Conservation (phyloP, 176 grass and related monocot genomes). For the Alloteropsis semialata region DNA sequence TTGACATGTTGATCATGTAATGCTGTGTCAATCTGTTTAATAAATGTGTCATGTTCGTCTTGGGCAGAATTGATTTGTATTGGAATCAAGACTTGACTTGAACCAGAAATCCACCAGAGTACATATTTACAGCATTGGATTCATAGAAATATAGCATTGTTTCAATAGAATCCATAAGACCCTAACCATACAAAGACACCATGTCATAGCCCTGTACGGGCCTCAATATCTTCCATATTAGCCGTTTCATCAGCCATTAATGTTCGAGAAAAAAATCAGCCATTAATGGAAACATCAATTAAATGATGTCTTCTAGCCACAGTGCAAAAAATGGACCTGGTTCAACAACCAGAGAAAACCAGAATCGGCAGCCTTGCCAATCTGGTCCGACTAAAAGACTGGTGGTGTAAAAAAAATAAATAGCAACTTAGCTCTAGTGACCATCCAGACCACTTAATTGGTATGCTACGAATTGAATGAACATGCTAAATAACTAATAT, state of each 20-base stretch:
- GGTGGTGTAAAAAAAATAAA: neutral
- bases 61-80: neutral
- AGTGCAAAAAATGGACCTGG: neutral
- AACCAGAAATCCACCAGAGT: neutral
- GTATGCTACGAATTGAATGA: neutral
- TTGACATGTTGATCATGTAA: neutral
- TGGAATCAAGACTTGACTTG: neutral
- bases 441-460: too few relatives aligned
- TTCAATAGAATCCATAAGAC: neutral
- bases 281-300: neutral
- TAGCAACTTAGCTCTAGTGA: neutral
- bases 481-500: neutral
- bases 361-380: neutral
- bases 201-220: neutral
- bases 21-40: neutral
- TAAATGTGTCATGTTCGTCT: neutral
- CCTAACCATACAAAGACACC: neutral
- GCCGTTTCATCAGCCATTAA: slow-evolving; percentile 12
- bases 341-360: neutral
- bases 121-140: neutral
- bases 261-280: too few relatives aligned
- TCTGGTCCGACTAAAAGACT: neutral
- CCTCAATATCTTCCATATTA: neutral
- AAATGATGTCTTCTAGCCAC: neutral
- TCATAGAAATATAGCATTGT: neutral